Conservation (phyloP, 2,329 filamentous ascomycete species). For the Cytospora piceae region DNA sequence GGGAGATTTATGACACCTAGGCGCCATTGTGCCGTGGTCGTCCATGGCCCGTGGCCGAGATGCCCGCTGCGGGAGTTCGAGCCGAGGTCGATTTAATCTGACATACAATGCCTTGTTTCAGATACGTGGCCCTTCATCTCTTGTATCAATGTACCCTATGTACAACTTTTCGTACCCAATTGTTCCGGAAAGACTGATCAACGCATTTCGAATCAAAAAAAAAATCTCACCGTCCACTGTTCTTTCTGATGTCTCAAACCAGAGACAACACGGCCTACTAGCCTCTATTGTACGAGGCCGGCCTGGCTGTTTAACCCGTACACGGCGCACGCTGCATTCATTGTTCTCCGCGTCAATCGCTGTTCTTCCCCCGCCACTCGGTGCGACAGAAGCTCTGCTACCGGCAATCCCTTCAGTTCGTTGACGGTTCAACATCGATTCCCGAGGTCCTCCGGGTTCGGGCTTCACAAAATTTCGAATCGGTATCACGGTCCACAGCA, state of each 20-base stretch:
- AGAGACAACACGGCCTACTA: not conserved
- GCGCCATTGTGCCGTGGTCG: not conserved
- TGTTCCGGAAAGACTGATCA: constrained; percentile 1
- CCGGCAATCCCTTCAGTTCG: not conserved
- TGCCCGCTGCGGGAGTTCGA: constrained; percentile 11
- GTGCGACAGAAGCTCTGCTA: not conserved
- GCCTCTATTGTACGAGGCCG: not conserved
- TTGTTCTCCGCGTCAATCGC: not conserved
- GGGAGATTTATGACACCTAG: not conserved
- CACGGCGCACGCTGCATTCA: not conserved
- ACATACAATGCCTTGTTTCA: constrained; percentile 21
- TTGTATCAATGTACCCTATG: constrained; percentile 13
- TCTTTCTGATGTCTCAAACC: not conserved
- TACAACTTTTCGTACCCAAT: constrained; percentile 8
- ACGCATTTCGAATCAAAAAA: not conserved
- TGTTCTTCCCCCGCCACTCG: not conserved
- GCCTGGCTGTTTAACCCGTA: not conserved
- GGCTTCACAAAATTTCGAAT: constrained; percentile 3
- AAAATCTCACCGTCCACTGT: constrained; percentile 5
- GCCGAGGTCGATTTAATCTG: not conserved
- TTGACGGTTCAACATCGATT: not conserved
- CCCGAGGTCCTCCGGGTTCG: not conserved
- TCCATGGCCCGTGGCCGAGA: not conserved
- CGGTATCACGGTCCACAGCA: constrained; percentile 9
- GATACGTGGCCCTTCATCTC: constrained; percentile 21